phyloP scores from a whole-genome alignment of 2,329 filamentous ascomycete species.

The Penicillium sp. region DNA sequence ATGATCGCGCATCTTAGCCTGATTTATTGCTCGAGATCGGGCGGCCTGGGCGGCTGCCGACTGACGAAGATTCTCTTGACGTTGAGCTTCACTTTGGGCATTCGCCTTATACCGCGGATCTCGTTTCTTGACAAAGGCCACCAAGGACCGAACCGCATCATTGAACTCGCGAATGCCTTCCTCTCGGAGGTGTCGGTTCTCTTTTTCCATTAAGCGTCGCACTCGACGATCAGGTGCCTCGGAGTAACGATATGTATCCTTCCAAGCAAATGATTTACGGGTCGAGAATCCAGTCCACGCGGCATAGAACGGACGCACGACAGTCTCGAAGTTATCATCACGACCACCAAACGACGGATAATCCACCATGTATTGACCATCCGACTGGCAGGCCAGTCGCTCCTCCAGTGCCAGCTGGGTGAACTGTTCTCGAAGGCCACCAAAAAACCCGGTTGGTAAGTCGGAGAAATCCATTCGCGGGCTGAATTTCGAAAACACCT shows the following conservation, averaged over 20 bases:
- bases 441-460: constrained; percentile 79
- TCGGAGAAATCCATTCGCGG: constrained; percentile 77
- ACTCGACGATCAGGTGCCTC: constrained; percentile 85
- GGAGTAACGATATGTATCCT: constrained; percentile 76
- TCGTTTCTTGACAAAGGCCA: constrained; percentile 85
- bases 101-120: constrained; percentile 83
- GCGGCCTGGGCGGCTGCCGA: constrained; percentile 82
- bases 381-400: constrained; percentile 69
- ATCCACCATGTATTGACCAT: constrained; percentile 58
- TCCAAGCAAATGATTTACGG: constrained; percentile 84
- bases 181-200: constrained; percentile 82
- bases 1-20: constrained; percentile 66
- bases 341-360: constrained; percentile 83
- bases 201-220: constrained; percentile 88
- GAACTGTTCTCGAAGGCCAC: constrained; percentile 74
- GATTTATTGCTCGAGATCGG: constrained; percentile 76
- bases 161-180: constrained; percentile 87
- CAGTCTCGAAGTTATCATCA: constrained; percentile 71
- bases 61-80: constrained; percentile 74
- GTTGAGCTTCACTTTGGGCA: constrained; percentile 73
- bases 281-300: constrained; percentile 81
- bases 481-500: constrained; percentile 78
- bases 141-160: constrained; percentile 81
- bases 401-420: constrained; percentile 80
- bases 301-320: constrained; percentile 78